Evolutionary conservation across 106 monocot genomes (phyloP), one percentile per base, ranked within the genome.

Genomic region (Iris macrosiphon): DNA sequence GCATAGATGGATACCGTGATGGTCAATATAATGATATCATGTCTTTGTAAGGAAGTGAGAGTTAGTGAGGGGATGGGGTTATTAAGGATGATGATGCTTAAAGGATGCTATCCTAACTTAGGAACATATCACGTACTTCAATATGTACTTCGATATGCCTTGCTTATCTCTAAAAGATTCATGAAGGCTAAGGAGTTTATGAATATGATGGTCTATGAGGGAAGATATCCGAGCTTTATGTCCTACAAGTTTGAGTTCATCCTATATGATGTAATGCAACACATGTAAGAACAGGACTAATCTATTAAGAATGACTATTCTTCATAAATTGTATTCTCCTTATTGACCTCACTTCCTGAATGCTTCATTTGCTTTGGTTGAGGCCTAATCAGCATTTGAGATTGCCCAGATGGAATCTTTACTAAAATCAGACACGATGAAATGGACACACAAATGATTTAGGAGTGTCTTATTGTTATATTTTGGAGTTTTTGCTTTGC

Each of bases 91-190:
- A 88, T 94, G 94, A 69, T 53, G 33, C 60, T 74, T 14, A 76
- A 76, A 14, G 84, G 88, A 13, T 85, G 84, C 35, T 74, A 59
- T 53, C 94, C 94, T 12, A 82, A 94, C 66, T 78, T 81, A 17
- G 93, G 70, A 43, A 84, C 81, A 51, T 85, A 94, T 68, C 84
- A 94, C 57, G n/a, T n/a, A n/a, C n/a, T n/a, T n/a, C n/a, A n/a
- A n/a, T n/a, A n/a, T n/a, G 81, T 75, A 50, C 70, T 94, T 35
- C 61, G 84, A 1, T 76, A 73, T 59, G 88, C 84, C 3, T 74
- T 88, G 25, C 50, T 94, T 29, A 33, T 34, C 20, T 28, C 34
- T 37, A 50, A 72, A 24, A 65, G 35, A 23, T 89, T 78, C 68
- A 26, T 71, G 5, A 70, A 85, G 41, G 94, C 88, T 1, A 88